Base-by-base conservation (phyloP, 768 basidiomycete genomes). In the Trametes cubensis region DNA sequence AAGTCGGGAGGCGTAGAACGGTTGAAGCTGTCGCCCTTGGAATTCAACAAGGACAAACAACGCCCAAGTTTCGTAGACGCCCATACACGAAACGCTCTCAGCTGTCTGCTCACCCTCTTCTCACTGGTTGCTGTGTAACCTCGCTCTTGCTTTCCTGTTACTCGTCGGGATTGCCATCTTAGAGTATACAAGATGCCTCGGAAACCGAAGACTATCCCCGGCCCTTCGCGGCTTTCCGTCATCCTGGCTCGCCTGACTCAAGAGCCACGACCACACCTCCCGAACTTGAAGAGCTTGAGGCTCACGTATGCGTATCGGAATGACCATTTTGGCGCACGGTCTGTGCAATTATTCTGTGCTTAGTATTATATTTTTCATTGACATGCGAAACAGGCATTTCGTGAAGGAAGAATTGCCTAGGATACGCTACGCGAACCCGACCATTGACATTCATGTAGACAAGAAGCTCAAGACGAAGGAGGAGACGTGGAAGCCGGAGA, bases 241-340 rank as follows among this genome's bases (percentile, higher is more conserved):
- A 72, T 89, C 62, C 73, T 90, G 14, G 73, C 75, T 3, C 70
- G 77, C 13, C 79, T 91, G 40, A 85, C 79, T 28, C 70, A 75
- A 15, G 70, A 77, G 1, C 89, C 88, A 6, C 77, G 76, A 46
- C 81, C 88, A 11, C 71, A 75, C 1, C 72, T 90, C 2, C 66
- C 70, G 5, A 77, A 76, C 11, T 76, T 89, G 39, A 83, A 81
- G 59, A 74, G 76, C 13, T 71, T 90, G 26, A 83, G 77, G 58
- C 75, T 91, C 30, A 82, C 83, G 0, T 78, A 82, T 46, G 88
- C 87, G 2, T 76, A 77, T 34, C 77, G 78, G 67, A 89, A 90
- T 69, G 86, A 89, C 72, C 87, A 91, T 71, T 89, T 86, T 70
- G 89, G 88, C 65, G 88, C 89, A 26, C 80, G 88, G 90, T 90